Conservation (phyloP, 2,329 filamentous ascomycete species). For the Neofusicoccum laricinum region DNA sequence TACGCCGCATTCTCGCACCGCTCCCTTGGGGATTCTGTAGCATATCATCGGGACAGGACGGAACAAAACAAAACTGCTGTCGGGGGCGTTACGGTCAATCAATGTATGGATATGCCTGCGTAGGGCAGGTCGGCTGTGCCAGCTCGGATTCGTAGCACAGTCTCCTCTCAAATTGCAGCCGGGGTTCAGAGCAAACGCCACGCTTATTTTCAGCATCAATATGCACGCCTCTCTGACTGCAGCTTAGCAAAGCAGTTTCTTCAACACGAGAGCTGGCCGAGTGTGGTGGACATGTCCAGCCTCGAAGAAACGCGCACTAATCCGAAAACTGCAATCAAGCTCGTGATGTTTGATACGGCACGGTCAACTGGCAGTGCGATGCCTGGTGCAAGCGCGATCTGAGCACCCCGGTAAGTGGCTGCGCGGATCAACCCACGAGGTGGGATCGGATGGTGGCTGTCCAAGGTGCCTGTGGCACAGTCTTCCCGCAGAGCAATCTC, state of each 20-base stretch:
- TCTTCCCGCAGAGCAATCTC: slow-evolving; percentile 14
- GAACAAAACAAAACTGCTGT: background rate
- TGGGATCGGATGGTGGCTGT: slow-evolving; percentile 1
- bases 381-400: background rate
- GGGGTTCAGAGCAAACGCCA: background rate
- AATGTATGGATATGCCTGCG: background rate
- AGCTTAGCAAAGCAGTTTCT: background rate
- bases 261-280: background rate
- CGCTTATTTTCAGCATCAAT: background rate
- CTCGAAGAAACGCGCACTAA: background rate
- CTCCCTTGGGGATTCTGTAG: background rate
- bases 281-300: background rate
- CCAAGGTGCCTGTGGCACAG: slow-evolving; percentile 3
- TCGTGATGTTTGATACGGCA: slow-evolving; percentile 1
- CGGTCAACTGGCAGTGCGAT: background rate
- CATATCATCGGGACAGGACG: background rate
- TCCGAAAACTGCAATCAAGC: background rate
- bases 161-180: slow-evolving; percentile 10
- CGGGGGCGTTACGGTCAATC: slow-evolving; percentile 11
- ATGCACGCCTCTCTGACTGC: background rate
- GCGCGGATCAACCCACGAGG: slow-evolving; percentile 6
- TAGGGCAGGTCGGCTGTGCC: background rate
- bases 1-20: background rate
- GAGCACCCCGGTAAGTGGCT: background rate
- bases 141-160: background rate